These are phyloP conservation scores for Lenwebbia sp. DNA, from an alignment of 345 rosid species.

Conservation along the genomic window DNA sequence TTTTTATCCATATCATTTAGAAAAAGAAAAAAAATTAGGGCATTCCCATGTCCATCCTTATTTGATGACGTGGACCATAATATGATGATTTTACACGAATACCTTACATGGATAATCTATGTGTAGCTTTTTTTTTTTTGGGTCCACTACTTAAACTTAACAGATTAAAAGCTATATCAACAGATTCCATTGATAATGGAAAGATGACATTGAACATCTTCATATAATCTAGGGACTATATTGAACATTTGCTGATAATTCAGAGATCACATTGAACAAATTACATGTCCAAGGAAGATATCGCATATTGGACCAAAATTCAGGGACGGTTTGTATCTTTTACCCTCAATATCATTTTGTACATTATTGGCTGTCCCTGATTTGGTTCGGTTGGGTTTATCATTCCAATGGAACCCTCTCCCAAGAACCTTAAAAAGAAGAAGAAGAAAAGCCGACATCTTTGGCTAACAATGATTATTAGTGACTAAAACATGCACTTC, in stretches of 20 bases:
- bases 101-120: neutral
- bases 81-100: neutral
- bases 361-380: neutral
- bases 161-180: neutral
- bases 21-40: neutral
- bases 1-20: neutral
- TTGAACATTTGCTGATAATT: neutral
- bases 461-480: neutral
- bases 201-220: neutral
- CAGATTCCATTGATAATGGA: neutral
- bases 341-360: neutral
- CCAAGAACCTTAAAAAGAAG: neutral
- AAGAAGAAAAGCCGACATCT: neutral
- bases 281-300: fast-evolving
- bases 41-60: neutral
- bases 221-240: fast-evolving
- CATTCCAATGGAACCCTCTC: neutral
- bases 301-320: neutral
- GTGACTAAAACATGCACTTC: neutral
- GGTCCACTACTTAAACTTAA: neutral
- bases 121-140: neutral
- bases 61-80: neutral
- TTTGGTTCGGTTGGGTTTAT: neutral
- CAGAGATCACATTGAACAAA: fast-evolving
- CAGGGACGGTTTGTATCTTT: neutral